Evolutionary conservation across 352 stramenopile species (phyloP).

Genomic region (Plasmopara viticola): DNA sequence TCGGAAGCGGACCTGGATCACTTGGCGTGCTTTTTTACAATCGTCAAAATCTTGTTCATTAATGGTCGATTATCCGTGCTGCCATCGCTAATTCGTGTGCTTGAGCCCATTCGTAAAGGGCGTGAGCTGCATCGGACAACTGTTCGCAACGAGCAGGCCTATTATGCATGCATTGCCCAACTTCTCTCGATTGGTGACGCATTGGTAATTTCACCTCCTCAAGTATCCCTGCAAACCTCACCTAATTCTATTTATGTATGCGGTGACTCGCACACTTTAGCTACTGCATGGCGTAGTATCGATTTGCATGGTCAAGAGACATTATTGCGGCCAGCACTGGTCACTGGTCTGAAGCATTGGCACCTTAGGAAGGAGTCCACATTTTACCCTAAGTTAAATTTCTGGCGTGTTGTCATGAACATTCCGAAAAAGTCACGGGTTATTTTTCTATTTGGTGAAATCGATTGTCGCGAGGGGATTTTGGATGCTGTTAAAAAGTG

Average conservation of each 20-base stretch:
- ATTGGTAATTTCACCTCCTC: constrained; percentile 6
- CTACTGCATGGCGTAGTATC: constrained; percentile 79
- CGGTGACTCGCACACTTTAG: constrained; percentile 90
- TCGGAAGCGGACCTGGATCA: constrained; percentile 62
- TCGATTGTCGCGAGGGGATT: constrained; percentile 93
- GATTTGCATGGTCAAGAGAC: constrained; percentile 11
- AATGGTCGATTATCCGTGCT: constrained; percentile 43
- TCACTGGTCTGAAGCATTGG: constrained; percentile 93
- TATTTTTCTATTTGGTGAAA: constrained; percentile 92
- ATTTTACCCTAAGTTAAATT: constrained; percentile 92
- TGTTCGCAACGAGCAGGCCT: constrained; percentile 84
- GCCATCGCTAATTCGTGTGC: constrained; percentile 40
- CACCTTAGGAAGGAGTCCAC: constrained; percentile 76
- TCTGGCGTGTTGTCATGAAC: constrained; percentile 58
- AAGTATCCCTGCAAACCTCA: not conserved
- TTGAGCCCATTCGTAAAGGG: constrained; percentile 63
- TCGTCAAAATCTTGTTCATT: constrained; percentile 85
- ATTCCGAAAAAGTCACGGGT: constrained; percentile 62
- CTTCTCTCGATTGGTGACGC: constrained; percentile 48
- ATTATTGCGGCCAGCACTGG: constrained; percentile 57
- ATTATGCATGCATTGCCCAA: constrained; percentile 84
- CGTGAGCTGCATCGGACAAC: constrained; percentile 68
- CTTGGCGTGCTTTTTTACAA: constrained; percentile 69
- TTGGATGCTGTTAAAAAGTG: constrained; percentile 82
- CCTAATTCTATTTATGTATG: constrained; percentile 70